Evolutionary conservation across 2,329 filamentous ascomycete species (phyloP).

Genomic region (Pleurostoma richardsiae): DNA sequence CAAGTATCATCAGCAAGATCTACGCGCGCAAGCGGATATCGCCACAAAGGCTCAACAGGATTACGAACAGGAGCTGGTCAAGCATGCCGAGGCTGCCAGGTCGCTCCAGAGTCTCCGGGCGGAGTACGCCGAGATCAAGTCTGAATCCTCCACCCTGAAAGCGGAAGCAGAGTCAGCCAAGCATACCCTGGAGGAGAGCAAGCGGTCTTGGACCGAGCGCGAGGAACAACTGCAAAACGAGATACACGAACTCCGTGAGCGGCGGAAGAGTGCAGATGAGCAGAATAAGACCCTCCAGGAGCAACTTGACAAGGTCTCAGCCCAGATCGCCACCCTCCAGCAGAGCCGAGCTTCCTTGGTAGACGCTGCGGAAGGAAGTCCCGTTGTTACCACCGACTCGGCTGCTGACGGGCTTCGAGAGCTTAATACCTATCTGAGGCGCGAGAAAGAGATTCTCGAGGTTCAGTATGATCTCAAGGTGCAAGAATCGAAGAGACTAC

Average conservation of each 20-base stretch:
- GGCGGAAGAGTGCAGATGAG: conserved; percentile 77
- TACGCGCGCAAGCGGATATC: conserved; percentile 90
- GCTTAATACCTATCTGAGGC: conserved; percentile 83
- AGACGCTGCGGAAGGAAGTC: conserved; percentile 47
- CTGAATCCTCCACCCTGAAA: conserved; percentile 67
- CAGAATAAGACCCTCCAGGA: conserved; percentile 90
- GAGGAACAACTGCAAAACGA: conserved; percentile 79
- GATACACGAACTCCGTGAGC: conserved; percentile 68
- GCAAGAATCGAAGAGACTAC: conserved; percentile 81
- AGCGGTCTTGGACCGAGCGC: conserved; percentile 83
- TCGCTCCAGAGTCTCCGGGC: conserved; percentile 71
- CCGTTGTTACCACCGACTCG: conserved; percentile 46
- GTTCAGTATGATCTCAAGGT: conserved; percentile 90
- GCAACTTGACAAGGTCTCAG: conserved; percentile 77
- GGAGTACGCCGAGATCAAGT: conserved; percentile 79
- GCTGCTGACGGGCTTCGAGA: conserved; percentile 77
- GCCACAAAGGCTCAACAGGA: conserved; percentile 89
- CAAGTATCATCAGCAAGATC: conserved; percentile 82
- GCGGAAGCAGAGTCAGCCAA: conserved; percentile 84
- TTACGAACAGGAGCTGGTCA: conserved; percentile 90
- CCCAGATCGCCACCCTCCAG: conserved; percentile 76
- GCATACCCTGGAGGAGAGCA: conserved; percentile 70
- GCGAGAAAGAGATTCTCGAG: conserved; percentile 96
- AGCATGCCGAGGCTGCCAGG: conserved; percentile 93
- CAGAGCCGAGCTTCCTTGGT: conserved; percentile 59